phyloP scores from a whole-genome alignment of 805 yeast genomes.

The Candida anglica region DNA sequence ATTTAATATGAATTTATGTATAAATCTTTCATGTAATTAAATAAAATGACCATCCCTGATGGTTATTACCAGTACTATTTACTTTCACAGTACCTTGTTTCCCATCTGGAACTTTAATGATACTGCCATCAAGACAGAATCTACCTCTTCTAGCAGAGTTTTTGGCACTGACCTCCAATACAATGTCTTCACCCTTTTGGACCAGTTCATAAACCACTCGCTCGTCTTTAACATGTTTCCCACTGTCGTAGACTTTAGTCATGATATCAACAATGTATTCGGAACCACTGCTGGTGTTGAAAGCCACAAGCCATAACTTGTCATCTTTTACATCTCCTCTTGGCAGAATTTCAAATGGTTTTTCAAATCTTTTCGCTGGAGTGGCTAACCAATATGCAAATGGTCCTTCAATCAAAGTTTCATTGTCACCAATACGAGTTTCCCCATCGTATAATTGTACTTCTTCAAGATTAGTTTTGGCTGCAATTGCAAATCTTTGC shows the following conservation, averaged over 20 bases:
- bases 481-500: slow-evolving; percentile 70
- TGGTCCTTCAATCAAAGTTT: slow-evolving; percentile 24
- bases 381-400: slow-evolving; percentile 62
- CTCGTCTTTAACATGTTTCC: slow-evolving; percentile 47
- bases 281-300: slow-evolving; percentile 27
- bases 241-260: slow-evolving; percentile 52
- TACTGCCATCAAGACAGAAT: slow-evolving; percentile 68
- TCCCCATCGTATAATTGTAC: slow-evolving; percentile 52
- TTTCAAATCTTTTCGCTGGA: slow-evolving; percentile 53
- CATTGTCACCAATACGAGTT: slow-evolving; percentile 12
- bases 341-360: slow-evolving; percentile 62
- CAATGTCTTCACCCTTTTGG: slow-evolving; percentile 8
- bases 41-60: slow-evolving; percentile 17
- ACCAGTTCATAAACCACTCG: slow-evolving; percentile 45
- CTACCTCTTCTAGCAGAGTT: slow-evolving; percentile 36
- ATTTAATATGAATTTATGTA: too few species aligned
- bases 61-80: slow-evolving; percentile 13
- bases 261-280: slow-evolving; percentile 50
- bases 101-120: slow-evolving; percentile 27
- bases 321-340: slow-evolving; percentile 41
- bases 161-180: slow-evolving; percentile 17
- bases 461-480: slow-evolving; percentile 43
- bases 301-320: slow-evolving; percentile 43
- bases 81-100: slow-evolving; percentile 11
- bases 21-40: neutral